phyloP scores from a whole-genome alignment of 208 protist species.

The Acanthamoeba triangularis region DNA sequence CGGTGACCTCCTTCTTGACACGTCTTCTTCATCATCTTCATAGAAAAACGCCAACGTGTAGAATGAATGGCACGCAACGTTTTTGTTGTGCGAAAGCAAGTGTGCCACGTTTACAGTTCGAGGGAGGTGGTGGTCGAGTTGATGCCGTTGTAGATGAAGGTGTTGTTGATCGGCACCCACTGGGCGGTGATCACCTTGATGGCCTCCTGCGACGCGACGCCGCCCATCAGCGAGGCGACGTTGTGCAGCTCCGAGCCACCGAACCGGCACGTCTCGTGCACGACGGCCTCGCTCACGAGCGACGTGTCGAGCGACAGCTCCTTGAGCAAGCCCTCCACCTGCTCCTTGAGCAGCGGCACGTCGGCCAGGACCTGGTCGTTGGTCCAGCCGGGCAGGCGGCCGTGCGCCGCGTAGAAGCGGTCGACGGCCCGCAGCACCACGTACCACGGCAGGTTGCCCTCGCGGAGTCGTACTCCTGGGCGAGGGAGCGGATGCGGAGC shows the following conservation, averaged over 20 bases:
- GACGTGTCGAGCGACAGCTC: conserved; percentile 74
- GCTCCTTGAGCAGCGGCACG: conserved; percentile 77
- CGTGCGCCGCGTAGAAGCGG: conserved; percentile 83
- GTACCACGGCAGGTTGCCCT: conserved; percentile 86
- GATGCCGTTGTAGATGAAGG: conserved; percentile 96
- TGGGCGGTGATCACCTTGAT: conserved; percentile 97
- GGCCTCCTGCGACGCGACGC: conserved; percentile 96
- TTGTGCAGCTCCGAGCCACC: conserved; percentile 94
- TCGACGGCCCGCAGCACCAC: conserved; percentile 89
- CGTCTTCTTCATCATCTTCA: neutral
- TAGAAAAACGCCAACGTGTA: neutral
- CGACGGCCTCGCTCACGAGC: conserved; percentile 82
- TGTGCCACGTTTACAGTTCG: conserved; percentile 12
- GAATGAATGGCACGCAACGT: neutral
- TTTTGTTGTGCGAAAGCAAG: neutral
- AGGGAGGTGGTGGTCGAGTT: conserved; percentile 76
- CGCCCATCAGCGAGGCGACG: conserved; percentile 95
- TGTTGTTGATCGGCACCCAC: conserved; percentile 93
- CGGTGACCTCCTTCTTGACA: neutral
- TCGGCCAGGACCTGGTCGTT: conserved; percentile 85
- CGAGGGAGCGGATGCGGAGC: conserved; percentile 82
- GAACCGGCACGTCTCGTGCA: conserved; percentile 92
- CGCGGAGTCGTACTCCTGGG: conserved; percentile 82
- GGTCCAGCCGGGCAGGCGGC: conserved; percentile 84
- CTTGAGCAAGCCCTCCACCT: conserved; percentile 52